Evolutionary conservation across 169 alveolate species (phyloP).

Genomic region (Perkinsus marinus): DNA sequence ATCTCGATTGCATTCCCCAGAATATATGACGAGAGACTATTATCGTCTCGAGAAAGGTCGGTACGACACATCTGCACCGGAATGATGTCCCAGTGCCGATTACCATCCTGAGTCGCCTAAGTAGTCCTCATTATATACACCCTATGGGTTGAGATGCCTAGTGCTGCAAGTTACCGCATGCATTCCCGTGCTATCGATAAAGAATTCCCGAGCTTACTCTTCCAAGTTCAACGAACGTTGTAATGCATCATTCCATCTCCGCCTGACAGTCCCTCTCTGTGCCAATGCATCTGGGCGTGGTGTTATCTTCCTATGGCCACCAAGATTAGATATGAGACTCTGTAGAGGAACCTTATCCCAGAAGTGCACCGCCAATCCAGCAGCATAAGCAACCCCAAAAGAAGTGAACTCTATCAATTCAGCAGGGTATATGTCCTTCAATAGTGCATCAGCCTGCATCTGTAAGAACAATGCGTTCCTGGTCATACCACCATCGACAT

Average conservation of each 20-base stretch:
- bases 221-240: neutral
- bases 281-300: neutral
- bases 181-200: neutral
- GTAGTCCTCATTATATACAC: no score
- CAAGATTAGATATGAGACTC: neutral
- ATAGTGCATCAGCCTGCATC: conserved; percentile 57
- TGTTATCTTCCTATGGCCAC: neutral
- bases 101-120: no score
- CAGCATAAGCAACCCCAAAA: conserved; percentile 72
- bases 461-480: conserved; percentile 60
- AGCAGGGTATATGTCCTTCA: conserved; percentile 34
- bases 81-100: no score
- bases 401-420: conserved; percentile 56
- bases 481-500: conserved; percentile 81
- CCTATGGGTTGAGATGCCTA: no score
- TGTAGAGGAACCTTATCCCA: neutral
- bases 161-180: no score
- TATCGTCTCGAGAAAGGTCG: no score
- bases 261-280: neutral
- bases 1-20: no score
- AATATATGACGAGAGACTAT: no score
- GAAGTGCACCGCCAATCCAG: conserved; percentile 45
- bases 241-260: neutral
- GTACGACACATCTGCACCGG: no score
- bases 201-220: neutral